Evolutionary conservation across 257 asterid genomes (phyloP), one percentile per base, ranked within the genome.

Genomic region (Plectranthus barbatus): DNA sequence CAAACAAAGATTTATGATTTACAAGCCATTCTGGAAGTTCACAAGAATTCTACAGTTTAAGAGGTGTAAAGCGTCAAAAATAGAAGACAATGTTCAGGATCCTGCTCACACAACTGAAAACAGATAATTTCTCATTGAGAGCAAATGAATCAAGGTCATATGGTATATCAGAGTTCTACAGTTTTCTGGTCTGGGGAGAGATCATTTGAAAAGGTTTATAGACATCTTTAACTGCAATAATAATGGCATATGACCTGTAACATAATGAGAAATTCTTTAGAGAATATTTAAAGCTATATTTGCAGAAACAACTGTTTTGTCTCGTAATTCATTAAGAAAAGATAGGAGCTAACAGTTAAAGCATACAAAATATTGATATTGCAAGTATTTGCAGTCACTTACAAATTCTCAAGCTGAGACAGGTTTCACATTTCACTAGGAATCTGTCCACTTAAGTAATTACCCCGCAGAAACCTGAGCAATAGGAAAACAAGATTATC

Each of bases 381-480:
- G n/a, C n/a, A 31, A 56, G 61, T 44, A 45, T 9, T 55, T 9
- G 6, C 33, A 59, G 60, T 56, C 62, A 79, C 97, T 78, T 76
- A 83, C 97, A 89, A 49, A 69, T 60, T 71, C 76, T 89, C 81
- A 62, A 89, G 95, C 80, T 66, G 78, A n/a, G 79, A 69, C 53
- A 89, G 84, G 74, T 78, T 77, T 29, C 91, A 95, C 60, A 89
- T 73, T 71, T 89, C 89, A 70, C 72, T 74, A 18, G 97, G 97
- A 76, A 89, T 84, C 40, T n/a, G 48, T 62, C 94, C 95, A 54
- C 95, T 86, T 64, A 86, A 72, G 77, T 79, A 89, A 67, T 89
- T 89, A 62, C 94, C 91, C 94, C 86, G 97, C 73, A 89, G 69
- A 80, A 58, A 84, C 68, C 97, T 89, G 88, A 49, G 56, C 37